Conservation (phyloP, 345 rosid species). For the Eucalyptus erythrocorys region DNA sequence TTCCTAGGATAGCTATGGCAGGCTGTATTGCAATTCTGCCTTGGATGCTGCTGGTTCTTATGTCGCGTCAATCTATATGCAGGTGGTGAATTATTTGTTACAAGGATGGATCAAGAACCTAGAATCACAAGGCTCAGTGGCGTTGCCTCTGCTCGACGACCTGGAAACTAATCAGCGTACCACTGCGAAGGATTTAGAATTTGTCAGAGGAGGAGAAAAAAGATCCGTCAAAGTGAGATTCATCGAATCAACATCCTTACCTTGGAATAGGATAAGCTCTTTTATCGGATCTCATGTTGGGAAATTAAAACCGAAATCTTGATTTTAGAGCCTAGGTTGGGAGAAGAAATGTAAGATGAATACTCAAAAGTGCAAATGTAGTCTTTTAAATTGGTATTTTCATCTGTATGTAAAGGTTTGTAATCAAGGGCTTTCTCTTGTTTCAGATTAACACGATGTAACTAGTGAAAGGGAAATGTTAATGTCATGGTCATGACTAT, state of each 20-base stretch:
- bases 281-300: conserved; percentile 12
- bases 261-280: conserved; percentile 41
- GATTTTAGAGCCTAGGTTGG: neutral
- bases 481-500: neutral
- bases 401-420: neutral
- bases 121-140: conserved; percentile 47
- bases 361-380: neutral
- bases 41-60: neutral
- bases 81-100: conserved; percentile 79
- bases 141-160: conserved; percentile 51
- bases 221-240: conserved; percentile 39
- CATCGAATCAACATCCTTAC: conserved; percentile 33
- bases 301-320: conserved; percentile 11
- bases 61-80: neutral
- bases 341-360: neutral
- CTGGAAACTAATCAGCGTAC: conserved; percentile 14
- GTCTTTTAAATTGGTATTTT: neutral
- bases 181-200: conserved; percentile 45
- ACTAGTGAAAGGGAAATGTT: neutral
- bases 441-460: neutral
- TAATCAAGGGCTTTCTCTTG: neutral
- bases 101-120: conserved; percentile 79
- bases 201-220: conserved; percentile 45
- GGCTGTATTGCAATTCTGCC: neutral
- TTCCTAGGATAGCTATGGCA: neutral